These are phyloP conservation scores for Lichtheimia corymbifera DNA, from an alignment of 371 early-diverging fungal species.

Conservation along the genomic window DNA sequence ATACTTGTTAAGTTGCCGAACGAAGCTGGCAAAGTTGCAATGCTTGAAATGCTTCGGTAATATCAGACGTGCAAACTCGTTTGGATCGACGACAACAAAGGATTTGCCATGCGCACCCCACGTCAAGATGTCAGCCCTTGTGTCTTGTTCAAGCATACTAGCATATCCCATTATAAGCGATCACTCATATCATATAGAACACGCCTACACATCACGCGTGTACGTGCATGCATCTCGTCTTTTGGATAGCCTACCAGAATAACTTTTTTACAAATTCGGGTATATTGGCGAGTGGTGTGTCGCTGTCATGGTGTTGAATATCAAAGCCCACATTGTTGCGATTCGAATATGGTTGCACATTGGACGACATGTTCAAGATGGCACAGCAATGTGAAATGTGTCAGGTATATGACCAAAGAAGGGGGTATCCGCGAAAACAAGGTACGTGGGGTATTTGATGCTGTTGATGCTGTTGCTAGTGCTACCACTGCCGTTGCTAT, in stretches of 20 bases:
- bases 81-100: slow-evolving; percentile 82
- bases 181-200: background rate
- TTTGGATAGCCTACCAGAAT: slow-evolving; percentile 48
- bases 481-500: background rate
- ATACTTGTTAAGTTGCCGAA: slow-evolving; percentile 95
- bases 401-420: background rate
- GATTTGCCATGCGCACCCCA: slow-evolving; percentile 81
- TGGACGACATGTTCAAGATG: background rate
- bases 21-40: slow-evolving; percentile 90
- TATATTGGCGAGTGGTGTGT: slow-evolving; percentile 13
- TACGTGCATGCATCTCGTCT: background rate
- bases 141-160: slow-evolving; percentile 67
- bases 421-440: too few species aligned
- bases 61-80: slow-evolving; percentile 72
- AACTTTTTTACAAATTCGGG: slow-evolving; percentile 53
- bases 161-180: background rate
- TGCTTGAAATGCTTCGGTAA: slow-evolving; percentile 90
- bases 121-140: slow-evolving; percentile 58
- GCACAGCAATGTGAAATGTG: background rate
- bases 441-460: background rate
- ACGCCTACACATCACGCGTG: background rate
- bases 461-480: background rate
- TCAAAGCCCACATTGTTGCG: background rate
- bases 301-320: background rate
- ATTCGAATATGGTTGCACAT: slow-evolving; percentile 1